A percentile compares a stretch with the other conserved stretches of the same genome.
Conservation (phyloP, 1,284 basidiomycete species). For the Sutorius eximius region DNA sequence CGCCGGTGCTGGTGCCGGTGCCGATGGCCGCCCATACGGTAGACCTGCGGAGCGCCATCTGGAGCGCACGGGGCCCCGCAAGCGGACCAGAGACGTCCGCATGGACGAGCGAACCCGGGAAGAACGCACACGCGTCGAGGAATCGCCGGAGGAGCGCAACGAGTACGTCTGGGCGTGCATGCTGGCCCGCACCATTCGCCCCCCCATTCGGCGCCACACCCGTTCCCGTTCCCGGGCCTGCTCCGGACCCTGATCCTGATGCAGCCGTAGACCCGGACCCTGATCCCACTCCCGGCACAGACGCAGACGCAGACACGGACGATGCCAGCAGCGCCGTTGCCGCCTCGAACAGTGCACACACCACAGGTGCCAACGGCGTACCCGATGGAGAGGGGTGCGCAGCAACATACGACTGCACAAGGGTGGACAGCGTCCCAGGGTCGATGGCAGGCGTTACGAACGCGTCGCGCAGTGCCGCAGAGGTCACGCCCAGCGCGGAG, state of each 20-base stretch:
- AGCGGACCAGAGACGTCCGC: constrained; percentile 51
- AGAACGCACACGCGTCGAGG: constrained; percentile 49
- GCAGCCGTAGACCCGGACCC: constrained; percentile 1
- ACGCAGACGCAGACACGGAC: constrained; percentile 31
- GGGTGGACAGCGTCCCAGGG: constrained; percentile 45
- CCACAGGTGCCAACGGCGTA: constrained; percentile 46
- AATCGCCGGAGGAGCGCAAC: constrained; percentile 45
- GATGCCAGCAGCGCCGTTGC: constrained; percentile 26
- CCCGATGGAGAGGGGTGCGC: constrained; percentile 47
- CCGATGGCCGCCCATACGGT: constrained; percentile 45
- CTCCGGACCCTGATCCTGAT: too few species aligned
- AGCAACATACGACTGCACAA: constrained; percentile 48
- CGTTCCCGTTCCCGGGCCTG: too few species aligned
- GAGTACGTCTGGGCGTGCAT: constrained; percentile 16
- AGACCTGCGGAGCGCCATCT: constrained; percentile 54
- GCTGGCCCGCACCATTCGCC: too few species aligned
- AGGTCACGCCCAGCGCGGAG: constrained; percentile 37
- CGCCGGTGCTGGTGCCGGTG: background rate
- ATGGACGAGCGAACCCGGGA: constrained; percentile 46
- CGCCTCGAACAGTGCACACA: constrained; percentile 54
- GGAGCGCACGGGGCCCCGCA: constrained; percentile 52
- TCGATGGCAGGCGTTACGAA: constrained; percentile 47
- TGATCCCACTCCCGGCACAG: constrained; percentile 9
- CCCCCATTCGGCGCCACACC: too few species aligned
- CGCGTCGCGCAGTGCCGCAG: constrained; percentile 46